These are phyloP conservation scores for Colletotrichum eleusines DNA, from an alignment of 2,329 filamentous ascomycete genomes.

Conservation along the genomic window DNA sequence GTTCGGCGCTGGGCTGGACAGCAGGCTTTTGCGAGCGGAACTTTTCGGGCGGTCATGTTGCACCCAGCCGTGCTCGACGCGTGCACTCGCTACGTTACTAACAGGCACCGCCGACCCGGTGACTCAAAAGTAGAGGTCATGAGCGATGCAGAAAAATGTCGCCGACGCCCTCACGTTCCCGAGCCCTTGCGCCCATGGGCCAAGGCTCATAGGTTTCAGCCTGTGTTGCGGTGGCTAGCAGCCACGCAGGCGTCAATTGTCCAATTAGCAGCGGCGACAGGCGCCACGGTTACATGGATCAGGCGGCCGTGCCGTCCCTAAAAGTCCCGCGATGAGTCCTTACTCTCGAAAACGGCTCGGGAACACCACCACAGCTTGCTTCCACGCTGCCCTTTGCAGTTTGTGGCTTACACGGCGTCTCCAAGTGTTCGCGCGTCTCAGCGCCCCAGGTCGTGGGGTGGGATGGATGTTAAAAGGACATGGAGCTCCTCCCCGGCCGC, in stretches of 20 bases:
- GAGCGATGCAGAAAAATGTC: background rate
- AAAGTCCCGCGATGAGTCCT: slow-evolving; percentile 34
- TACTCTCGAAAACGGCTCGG: slow-evolving; percentile 34
- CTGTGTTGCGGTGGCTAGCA: slow-evolving; percentile 7
- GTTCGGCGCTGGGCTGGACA: background rate
- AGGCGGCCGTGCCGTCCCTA: slow-evolving; percentile 6
- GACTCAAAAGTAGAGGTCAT: background rate
- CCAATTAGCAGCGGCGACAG: slow-evolving; percentile 25
- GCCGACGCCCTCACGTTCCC: slow-evolving; percentile 1
- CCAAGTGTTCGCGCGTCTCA: slow-evolving; percentile 6
- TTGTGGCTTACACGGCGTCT: slow-evolving; percentile 19
- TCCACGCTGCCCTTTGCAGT: slow-evolving; percentile 9
- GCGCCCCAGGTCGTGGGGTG: background rate
- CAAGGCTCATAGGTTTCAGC: slow-evolving; percentile 8
- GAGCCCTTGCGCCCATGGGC: background rate
- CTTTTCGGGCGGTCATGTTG: background rate
- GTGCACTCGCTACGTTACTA: background rate
- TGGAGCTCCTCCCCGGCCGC: slow-evolving; percentile 5
- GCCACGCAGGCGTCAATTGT: slow-evolving; percentile 14
- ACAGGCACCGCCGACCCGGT: background rate
- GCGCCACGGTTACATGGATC: slow-evolving; percentile 15
- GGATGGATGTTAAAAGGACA: slow-evolving; percentile 2
- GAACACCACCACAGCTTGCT: background rate
- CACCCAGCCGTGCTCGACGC: background rate
- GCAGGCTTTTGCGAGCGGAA: background rate